A percentile compares a stretch with the other conserved stretches of the same genome.
phyloP scores from a whole-genome alignment of 305 asterid genomes.

The Solanum aculeatissimum region DNA sequence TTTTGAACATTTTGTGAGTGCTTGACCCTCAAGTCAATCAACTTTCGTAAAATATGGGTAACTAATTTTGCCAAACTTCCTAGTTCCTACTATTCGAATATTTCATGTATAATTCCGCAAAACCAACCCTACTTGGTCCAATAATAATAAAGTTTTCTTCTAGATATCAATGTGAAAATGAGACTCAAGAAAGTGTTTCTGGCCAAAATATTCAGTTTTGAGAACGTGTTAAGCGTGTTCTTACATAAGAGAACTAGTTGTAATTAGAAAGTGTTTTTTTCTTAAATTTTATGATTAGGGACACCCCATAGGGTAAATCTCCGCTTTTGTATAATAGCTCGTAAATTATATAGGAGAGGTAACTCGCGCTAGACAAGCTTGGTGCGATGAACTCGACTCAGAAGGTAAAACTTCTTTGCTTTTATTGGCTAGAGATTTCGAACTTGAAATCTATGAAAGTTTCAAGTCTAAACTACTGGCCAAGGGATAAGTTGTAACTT shows the following conservation, averaged over 20 bases:
- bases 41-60: background rate
- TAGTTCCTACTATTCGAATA: background rate
- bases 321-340: too few species aligned
- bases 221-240: background rate
- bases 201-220: background rate
- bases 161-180: background rate
- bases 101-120: background rate
- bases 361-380: too few species aligned
- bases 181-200: background rate
- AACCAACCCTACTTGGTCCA: background rate
- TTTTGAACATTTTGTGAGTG: background rate
- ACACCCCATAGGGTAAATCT: too few species aligned
- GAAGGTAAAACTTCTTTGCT: too few species aligned
- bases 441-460: too few species aligned
- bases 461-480: too few species aligned
- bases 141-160: background rate
- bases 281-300: too few species aligned
- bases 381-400: too few species aligned
- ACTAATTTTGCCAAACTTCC: background rate
- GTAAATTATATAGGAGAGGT: too few species aligned
- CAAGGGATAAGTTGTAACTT: background rate
- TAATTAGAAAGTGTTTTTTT: background rate
- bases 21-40: background rate
- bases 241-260: background rate
- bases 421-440: too few species aligned